Evolutionary conservation across 1,284 basidiomycete species (phyloP).

Genomic region (Exobasidium cylindrosporum): DNA sequence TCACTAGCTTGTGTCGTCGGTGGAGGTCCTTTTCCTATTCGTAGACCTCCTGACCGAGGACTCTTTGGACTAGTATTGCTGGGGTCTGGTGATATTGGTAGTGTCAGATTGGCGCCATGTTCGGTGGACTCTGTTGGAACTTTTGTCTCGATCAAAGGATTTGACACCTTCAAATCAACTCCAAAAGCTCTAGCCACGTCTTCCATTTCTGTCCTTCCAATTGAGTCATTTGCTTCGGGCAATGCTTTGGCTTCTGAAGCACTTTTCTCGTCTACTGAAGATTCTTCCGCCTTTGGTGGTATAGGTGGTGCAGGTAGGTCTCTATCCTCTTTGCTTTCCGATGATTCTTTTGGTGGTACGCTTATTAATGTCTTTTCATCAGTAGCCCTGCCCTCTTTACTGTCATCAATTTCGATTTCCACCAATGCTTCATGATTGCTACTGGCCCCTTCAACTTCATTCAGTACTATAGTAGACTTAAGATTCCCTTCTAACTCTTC

Average conservation of each 20-base stretch:
- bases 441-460: not conserved
- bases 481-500: not conserved
- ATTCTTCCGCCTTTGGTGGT: not conserved
- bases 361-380: not conserved
- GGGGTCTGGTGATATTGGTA: not conserved
- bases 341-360: not conserved
- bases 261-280: no score
- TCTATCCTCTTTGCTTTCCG: constrained; percentile 6
- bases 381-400: not conserved
- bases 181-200: constrained; percentile 12
- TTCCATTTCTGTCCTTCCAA: no score
- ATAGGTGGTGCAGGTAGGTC: constrained; percentile 2
- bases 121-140: not conserved
- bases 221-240: no score
- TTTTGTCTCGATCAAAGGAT: not conserved
- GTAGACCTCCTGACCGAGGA: constrained; percentile 14
- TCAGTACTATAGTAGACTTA: not conserved
- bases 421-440: not conserved
- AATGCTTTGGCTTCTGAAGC: no score
- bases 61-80: not conserved
- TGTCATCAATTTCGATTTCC: not conserved
- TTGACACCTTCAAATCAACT: not conserved
- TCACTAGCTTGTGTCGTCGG: constrained; percentile 33
- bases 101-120: not conserved
- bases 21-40: constrained; percentile 44